These are phyloP conservation scores for Ophiostoma piceae DNA, from an alignment of 2,329 filamentous ascomycete genomes.

Conservation along the genomic window DNA sequence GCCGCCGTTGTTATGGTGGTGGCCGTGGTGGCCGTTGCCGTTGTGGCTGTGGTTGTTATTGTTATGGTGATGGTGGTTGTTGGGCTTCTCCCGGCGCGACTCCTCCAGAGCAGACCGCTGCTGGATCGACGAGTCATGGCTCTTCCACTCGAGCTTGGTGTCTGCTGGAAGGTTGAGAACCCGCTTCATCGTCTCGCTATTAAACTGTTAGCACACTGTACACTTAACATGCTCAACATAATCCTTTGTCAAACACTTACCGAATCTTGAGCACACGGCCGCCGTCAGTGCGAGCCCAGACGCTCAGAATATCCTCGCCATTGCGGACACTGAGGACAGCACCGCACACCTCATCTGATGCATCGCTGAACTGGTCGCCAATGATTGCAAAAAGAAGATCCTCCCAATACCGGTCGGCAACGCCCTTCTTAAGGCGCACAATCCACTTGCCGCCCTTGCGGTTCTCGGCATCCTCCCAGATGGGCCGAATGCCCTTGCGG, in stretches of 20 bases:
- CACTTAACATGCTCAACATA: not conserved
- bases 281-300: conserved; percentile 93
- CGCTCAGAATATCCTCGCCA: conserved; percentile 93
- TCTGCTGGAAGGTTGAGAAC: conserved; percentile 79
- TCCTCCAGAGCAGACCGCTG: conserved; percentile 88
- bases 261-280: conserved; percentile 94
- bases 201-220: conserved; percentile 5
- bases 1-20: conserved; percentile 13
- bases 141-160: conserved; percentile 91
- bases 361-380: conserved; percentile 90
- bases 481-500: conserved; percentile 90
- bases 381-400: conserved; percentile 84
- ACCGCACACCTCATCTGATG: conserved; percentile 89
- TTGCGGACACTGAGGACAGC: conserved; percentile 90
- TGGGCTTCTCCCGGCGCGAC: conserved; percentile 77
- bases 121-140: conserved; percentile 91
- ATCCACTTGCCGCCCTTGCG: conserved; percentile 97
- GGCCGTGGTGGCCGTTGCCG: conserved; percentile 28
- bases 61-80: conserved; percentile 39
- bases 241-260: conserved; percentile 45
- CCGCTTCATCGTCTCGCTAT: conserved; percentile 88
- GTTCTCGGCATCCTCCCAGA: conserved; percentile 98
- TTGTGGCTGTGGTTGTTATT: conserved; percentile 32
- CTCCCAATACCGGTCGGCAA: conserved; percentile 96
- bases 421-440: conserved; percentile 91